These are phyloP conservation scores for Venturia nashicola DNA, from an alignment of 2,329 filamentous ascomycete species.

Conservation along the genomic window DNA sequence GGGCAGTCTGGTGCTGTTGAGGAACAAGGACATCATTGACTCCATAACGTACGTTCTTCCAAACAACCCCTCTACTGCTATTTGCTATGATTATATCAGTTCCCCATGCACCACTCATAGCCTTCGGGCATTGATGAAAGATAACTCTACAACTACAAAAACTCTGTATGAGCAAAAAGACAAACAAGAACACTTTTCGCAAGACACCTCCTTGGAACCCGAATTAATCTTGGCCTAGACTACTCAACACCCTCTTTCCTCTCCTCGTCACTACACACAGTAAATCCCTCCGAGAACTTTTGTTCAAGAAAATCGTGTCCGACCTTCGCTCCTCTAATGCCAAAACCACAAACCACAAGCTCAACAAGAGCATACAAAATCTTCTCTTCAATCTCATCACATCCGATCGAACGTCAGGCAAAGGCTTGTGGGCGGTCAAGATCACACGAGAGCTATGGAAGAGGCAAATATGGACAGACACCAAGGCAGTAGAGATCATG, in stretches of 20 bases:
- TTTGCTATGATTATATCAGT: slow-evolving; percentile 6
- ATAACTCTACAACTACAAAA: slow-evolving; percentile 4
- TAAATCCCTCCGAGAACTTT: slow-evolving; percentile 71
- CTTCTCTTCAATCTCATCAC: slow-evolving; percentile 86
- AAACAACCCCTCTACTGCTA: neutral
- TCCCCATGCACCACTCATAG: slow-evolving; percentile 5
- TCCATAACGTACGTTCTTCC: slow-evolving; percentile 33
- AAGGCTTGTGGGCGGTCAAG: slow-evolving; percentile 92
- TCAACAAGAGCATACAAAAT: slow-evolving; percentile 88
- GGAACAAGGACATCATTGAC: slow-evolving; percentile 86
- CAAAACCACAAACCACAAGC: slow-evolving; percentile 77
- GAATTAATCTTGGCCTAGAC: slow-evolving; percentile 19
- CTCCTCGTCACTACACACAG: slow-evolving; percentile 85
- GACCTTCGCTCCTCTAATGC: slow-evolving; percentile 81
- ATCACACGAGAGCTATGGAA: slow-evolving; percentile 94
- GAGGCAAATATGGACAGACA: slow-evolving; percentile 88
- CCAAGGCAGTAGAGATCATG: slow-evolving; percentile 95
- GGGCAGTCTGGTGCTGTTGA: slow-evolving; percentile 71
- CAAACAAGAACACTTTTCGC: neutral
- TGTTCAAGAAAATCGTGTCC: slow-evolving; percentile 85
- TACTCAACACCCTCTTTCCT: slow-evolving; percentile 87
- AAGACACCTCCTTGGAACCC: neutral
- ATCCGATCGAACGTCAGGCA: slow-evolving; percentile 70
- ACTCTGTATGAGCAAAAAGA: slow-evolving; percentile 3
- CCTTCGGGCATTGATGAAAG: neutral